Conservation (phyloP, 805 yeast species). For the Candida cerambycidarum region DNA sequence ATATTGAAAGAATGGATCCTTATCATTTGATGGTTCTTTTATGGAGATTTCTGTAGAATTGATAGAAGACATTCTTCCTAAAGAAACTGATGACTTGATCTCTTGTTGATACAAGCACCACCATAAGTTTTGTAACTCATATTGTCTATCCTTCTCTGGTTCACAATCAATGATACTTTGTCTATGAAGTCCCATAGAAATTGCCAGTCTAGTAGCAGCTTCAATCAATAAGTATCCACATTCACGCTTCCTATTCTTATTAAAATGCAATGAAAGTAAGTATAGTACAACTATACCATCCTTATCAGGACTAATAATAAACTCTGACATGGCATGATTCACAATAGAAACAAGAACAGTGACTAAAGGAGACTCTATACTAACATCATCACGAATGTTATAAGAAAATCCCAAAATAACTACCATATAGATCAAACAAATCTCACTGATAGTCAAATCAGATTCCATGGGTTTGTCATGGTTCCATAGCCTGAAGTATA, state of each 20-base stretch:
- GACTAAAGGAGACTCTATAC: not conserved
- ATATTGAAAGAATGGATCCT: not conserved
- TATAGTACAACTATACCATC: constrained; percentile 2
- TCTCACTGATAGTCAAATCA: not conserved
- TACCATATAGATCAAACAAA: constrained; percentile 5
- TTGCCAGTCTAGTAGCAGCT: constrained; percentile 7
- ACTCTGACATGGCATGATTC: constrained; percentile 1
- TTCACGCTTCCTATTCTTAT: constrained; percentile 9
- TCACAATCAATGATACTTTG: constrained; percentile 6
- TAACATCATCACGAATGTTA: not conserved
- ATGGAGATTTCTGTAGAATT: not conserved
- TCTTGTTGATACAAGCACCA: constrained; percentile 48
- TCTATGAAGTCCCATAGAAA: constrained; percentile 11
- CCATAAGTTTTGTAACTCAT: constrained; percentile 39
- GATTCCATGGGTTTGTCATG: not conserved
- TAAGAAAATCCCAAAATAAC: constrained; percentile 3
- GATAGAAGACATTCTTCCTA: constrained; percentile 9
- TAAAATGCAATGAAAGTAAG: not conserved
- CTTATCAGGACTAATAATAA: not conserved
- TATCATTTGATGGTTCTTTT: not conserved
- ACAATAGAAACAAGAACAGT: not conserved
- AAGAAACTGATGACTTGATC: constrained; percentile 1
- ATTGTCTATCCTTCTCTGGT: constrained; percentile 12
- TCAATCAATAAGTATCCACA: constrained; percentile 9
- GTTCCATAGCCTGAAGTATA: constrained; percentile 8